These are phyloP conservation scores for Saccharomyces hybrid DNA, from an alignment of 1,139 yeast genomes.

Conservation along the genomic window DNA sequence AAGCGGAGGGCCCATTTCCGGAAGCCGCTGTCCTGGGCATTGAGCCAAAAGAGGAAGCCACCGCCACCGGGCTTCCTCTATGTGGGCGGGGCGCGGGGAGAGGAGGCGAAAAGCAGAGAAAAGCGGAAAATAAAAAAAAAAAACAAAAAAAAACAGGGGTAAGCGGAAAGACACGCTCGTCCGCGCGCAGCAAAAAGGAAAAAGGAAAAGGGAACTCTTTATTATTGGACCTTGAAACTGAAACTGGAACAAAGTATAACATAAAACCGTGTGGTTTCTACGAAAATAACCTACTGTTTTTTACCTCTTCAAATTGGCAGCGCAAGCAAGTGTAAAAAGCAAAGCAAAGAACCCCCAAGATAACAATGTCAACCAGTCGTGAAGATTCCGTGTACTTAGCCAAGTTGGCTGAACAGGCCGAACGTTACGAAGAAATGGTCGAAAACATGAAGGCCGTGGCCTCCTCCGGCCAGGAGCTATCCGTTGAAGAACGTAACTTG, in stretches of 20 bases:
- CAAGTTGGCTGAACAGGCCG: no score
- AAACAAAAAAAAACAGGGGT: neutral
- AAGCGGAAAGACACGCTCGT: neutral
- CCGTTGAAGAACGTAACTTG: no score
- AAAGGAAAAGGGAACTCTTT: neutral
- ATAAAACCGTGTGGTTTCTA: neutral
- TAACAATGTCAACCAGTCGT: slow-evolving; percentile 71
- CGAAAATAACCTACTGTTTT: neutral
- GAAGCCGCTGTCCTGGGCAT: neutral
- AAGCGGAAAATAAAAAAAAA: neutral
- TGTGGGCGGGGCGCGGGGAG: slow-evolving; percentile 4
- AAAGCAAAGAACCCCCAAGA: neutral
- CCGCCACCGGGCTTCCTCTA: neutral
- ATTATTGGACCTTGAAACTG: neutral
- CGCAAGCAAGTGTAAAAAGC: neutral
- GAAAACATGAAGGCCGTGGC: no score
- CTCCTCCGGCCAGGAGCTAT: no score
- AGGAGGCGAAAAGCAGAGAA: slow-evolving; percentile 2
- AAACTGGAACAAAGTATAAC: neutral
- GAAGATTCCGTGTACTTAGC: no score
- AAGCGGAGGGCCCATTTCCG: neutral
- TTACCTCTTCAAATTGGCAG: neutral
- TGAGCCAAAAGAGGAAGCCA: neutral
- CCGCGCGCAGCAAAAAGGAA: neutral
- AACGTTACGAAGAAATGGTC: no score